Evolutionary conservation across 1,284 basidiomycete species (phyloP).

Genomic region (Salmacisia buchloeana): DNA sequence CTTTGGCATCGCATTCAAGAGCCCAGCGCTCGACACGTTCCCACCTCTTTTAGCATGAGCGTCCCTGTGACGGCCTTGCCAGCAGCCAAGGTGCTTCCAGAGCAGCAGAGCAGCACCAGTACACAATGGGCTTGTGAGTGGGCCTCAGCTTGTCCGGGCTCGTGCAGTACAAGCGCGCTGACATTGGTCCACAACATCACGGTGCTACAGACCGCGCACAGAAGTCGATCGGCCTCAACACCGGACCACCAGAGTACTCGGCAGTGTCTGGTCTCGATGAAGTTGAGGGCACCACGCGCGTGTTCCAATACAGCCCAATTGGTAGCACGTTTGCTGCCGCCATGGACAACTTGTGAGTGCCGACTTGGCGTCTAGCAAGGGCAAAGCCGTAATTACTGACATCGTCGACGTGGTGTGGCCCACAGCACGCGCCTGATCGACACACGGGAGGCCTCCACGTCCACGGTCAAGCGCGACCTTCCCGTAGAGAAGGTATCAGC

Average conservation of each 20-base stretch:
- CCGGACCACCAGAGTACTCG: constrained; percentile 71
- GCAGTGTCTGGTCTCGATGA: constrained; percentile 62
- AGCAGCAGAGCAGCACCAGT: constrained; percentile 15
- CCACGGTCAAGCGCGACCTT: constrained; percentile 31
- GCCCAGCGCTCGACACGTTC: no score
- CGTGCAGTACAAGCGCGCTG: background rate
- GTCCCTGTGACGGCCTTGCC: background rate
- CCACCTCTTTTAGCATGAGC: no score
- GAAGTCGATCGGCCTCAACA: constrained; percentile 80
- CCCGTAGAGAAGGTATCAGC: constrained; percentile 69
- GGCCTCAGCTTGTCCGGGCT: background rate
- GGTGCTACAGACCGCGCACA: constrained; percentile 71
- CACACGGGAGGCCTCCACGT: constrained; percentile 40
- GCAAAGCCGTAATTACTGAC: constrained; percentile 18
- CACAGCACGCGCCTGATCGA: constrained; percentile 69
- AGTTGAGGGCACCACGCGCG: constrained; percentile 67
- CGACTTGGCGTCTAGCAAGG: background rate
- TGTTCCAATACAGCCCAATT: constrained; percentile 77
- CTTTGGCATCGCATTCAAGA: no score
- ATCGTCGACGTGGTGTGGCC: constrained; percentile 12
- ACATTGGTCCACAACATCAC: background rate
- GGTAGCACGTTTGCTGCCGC: constrained; percentile 82
- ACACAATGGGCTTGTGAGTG: constrained; percentile 34
- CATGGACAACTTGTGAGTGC: constrained; percentile 64
- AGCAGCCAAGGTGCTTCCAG: constrained; percentile 3